Base-by-base conservation (phyloP, 2,329 filamentous ascomycete genomes). In the Stemphylium beticola region DNA sequence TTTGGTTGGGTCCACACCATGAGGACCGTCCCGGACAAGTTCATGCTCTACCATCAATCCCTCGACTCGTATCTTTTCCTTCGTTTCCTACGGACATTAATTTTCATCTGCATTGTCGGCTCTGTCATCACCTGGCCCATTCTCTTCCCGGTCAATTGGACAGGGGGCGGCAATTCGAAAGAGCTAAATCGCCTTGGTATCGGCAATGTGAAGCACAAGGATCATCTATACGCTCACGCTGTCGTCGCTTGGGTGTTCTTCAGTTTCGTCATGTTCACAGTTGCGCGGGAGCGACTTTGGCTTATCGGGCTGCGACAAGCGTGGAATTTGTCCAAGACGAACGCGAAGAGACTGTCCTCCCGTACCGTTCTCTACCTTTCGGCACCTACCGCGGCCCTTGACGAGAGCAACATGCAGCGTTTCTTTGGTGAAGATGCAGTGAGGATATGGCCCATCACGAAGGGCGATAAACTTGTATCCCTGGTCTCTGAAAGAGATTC, bases 231-330 rank as follows among this genome's bases (percentile, higher is more conserved):
- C 74, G 93, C 92, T 0, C 92, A 96, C 73, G 85, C 85, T n/a
- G 83, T 91, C 47, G 80, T 92, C 48, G 87, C 88, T 1, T 96
- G 91, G 86, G 75, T 93, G 44, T 98, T 91, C 77, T 92, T 90
- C 74, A 78, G 85, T 40, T 98, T 98, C 72, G 83, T 98, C 61
- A 88, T 98, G 74, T 95, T 91, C 77, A 88, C 91, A 69, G 86
- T 98, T 59, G 89, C 92, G 51, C 85, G 93, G 53, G 93, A 98
- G 76, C 88, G 86, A 71, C 89, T 98, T 65, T 96, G 88, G 82
- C 96, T 91, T 76, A 89, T 97, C 79, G 96, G 96, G 69, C 78
- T 98, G 46, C 90, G 93, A 60, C 93, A 98, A 77, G 93, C 93
- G 0, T 97, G 96, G 77, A 85, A 96, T 36, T 84, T 96, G 50